Percentiles rank a stretch among this genome's conserved stretches.
phyloP scores from a whole-genome alignment of 768 basidiomycete species.

The Leccinellum luteum region DNA sequence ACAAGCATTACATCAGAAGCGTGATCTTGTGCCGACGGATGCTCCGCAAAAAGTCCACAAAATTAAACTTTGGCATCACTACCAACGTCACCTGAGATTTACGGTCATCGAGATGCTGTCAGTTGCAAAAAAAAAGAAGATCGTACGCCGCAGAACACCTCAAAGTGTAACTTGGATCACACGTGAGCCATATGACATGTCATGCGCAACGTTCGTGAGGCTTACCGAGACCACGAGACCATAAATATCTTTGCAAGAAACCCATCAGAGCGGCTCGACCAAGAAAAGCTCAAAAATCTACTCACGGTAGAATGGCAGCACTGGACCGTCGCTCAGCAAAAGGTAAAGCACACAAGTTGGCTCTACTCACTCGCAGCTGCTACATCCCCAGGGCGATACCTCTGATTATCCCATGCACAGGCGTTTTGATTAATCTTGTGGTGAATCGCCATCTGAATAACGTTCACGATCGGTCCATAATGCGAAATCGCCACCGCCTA shows the following conservation, averaged over 20 bases:
- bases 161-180: constrained; percentile 45
- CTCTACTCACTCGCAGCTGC: constrained; percentile 50
- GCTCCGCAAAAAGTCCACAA: constrained; percentile 58
- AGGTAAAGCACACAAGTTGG: not conserved
- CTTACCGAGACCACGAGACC: constrained; percentile 57
- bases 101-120: constrained; percentile 1
- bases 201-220: not conserved
- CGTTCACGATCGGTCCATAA: constrained; percentile 60
- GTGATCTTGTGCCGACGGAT: constrained; percentile 56
- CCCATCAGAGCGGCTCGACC: constrained; percentile 10
- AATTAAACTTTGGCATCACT: constrained; percentile 61
- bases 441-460: constrained; percentile 57
- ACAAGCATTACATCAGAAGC: constrained; percentile 46
- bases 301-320: constrained; percentile 61
- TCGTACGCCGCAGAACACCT: constrained; percentile 52
- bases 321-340: constrained; percentile 30
- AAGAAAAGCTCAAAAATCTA: constrained; percentile 14
- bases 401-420: constrained; percentile 37
- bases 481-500: constrained; percentile 70
- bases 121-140: not conserved
- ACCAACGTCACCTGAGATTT: constrained; percentile 51
- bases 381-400: constrained; percentile 54
- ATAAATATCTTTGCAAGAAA: constrained; percentile 48
- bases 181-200: constrained; percentile 5
- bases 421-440: constrained; percentile 42